Conservation (phyloP, 2,329 filamentous ascomycete genomes). For the Fusarium solani-melongenae region DNA sequence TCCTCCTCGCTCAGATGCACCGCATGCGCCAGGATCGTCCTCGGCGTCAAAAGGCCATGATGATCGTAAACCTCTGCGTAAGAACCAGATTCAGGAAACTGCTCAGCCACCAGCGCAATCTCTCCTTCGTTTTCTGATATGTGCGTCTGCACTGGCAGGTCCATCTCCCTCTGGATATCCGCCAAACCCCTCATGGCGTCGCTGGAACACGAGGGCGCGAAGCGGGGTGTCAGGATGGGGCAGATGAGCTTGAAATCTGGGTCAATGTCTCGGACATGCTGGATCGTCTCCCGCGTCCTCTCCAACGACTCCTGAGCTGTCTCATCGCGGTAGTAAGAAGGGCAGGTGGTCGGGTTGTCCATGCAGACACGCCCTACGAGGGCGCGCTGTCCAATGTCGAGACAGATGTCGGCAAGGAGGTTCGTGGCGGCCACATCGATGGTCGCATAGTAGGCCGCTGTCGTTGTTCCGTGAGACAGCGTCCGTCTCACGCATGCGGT, state of each 20-base stretch:
- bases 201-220: constrained; percentile 70
- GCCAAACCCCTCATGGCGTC: constrained; percentile 74
- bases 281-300: constrained; percentile 69
- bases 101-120: constrained; percentile 72
- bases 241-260: constrained; percentile 72
- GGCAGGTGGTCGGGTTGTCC: constrained; percentile 75
- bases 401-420: constrained; percentile 85
- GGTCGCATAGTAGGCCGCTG: constrained; percentile 94
- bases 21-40: constrained; percentile 87
- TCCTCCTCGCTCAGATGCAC: constrained; percentile 80
- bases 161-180: constrained; percentile 68
- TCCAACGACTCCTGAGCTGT: constrained; percentile 66
- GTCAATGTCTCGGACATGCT: constrained; percentile 76
- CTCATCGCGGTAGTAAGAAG: constrained; percentile 83
- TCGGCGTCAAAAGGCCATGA: constrained; percentile 73
- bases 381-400: constrained; percentile 83
- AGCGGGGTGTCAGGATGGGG: constrained; percentile 83
- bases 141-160: constrained; percentile 86
- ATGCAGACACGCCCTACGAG: constrained; percentile 96
- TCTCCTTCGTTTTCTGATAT: constrained; percentile 86
- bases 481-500: constrained; percentile 81
- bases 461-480: constrained; percentile 90
- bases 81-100: constrained; percentile 72
- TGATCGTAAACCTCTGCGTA: constrained; percentile 87
- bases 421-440: constrained; percentile 90